Base-by-base conservation (phyloP, 345 rosid species). In the Camelina sativa region DNA sequence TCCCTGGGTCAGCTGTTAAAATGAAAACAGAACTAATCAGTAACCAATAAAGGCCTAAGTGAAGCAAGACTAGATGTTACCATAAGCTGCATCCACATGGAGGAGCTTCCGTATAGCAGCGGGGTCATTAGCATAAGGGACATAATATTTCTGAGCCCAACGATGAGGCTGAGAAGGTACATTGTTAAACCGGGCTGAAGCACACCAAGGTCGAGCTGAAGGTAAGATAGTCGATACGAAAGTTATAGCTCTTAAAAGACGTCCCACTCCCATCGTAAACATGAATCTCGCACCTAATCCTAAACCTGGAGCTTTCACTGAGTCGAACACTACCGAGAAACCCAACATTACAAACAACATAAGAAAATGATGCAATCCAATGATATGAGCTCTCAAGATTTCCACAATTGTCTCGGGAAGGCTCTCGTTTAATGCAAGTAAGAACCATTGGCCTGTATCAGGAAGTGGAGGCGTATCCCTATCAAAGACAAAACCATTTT, bases 201-300 rank as follows among this genome's bases (percentile, higher is more conserved):
- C 96, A 66, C 98, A 94, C 98, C 98, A 91, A 37, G 98, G 96
- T 54, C 97, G 82, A 40, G 96, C 87, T 73, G 98, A 94, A 65
- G 97, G 98, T 53, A 94, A 82, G 79, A 91, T 90, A 16, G 98
- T 94, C 10, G 98, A 89, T 19, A 81, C 82, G 69, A 94, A 94
- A 61, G 90, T 86, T 76, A 94, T 81, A 51, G 98, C 90, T 67
- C 97, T 89, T 74, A 94, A 91, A 75, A 94, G 88, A 65, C 96
- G 98, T 37, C 98, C 98, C 8, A 90, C 35, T 37, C 84, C 97
- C 97, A 91, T 94, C 32, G 97, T 90, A 84, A 90, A 91, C 81
- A 94, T 88, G 86, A 87, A 90, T 62, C 96, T 72, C 28, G 98
- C 97, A 23, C 93, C 97, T 59, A 94, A 80, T 65, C 98, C 97